phyloP scores from a whole-genome alignment of 139 green algal species.

The Edaphochlamys debaryana region DNA sequence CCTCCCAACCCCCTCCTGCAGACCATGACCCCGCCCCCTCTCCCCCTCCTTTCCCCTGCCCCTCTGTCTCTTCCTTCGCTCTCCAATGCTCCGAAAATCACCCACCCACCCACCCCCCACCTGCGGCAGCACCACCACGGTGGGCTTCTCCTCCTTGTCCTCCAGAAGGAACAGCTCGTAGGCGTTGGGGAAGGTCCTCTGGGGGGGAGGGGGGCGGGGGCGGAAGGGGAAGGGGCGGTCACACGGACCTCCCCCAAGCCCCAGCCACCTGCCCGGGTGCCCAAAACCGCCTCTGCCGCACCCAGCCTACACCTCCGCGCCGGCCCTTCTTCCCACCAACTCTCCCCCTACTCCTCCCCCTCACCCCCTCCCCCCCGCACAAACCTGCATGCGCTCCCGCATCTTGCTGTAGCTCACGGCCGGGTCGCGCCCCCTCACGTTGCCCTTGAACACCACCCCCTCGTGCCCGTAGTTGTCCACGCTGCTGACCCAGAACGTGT shows the following conservation, averaged over 20 bases:
- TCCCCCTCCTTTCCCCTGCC: too few relatives aligned
- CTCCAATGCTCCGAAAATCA: too few relatives aligned
- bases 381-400: constrained; percentile 46
- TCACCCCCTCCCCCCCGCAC: not conserved
- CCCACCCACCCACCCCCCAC: constrained; percentile 15
- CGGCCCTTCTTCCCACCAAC: too few relatives aligned
- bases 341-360: too few relatives aligned
- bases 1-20: too few relatives aligned
- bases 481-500: constrained; percentile 90
- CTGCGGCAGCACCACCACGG: constrained; percentile 69
- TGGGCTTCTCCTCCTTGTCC: constrained; percentile 78
- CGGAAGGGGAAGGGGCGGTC: not conserved
- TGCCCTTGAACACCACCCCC: constrained; percentile 89
- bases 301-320: too few relatives aligned
- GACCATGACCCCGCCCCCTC: too few relatives aligned
- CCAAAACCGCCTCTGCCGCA: too few relatives aligned
- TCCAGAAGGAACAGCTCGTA: constrained; percentile 82
- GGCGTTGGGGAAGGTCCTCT: constrained; percentile 64
- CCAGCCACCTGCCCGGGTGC: too few relatives aligned
- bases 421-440: constrained; percentile 77
- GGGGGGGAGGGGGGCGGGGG: not conserved
- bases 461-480: constrained; percentile 76
- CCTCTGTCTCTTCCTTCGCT: too few relatives aligned
- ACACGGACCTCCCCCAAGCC: too few relatives aligned
- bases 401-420: constrained; percentile 61